These are phyloP conservation scores for Ascosphaera apis DNA, from an alignment of 2,329 filamentous ascomycete genomes.

Conservation along the genomic window DNA sequence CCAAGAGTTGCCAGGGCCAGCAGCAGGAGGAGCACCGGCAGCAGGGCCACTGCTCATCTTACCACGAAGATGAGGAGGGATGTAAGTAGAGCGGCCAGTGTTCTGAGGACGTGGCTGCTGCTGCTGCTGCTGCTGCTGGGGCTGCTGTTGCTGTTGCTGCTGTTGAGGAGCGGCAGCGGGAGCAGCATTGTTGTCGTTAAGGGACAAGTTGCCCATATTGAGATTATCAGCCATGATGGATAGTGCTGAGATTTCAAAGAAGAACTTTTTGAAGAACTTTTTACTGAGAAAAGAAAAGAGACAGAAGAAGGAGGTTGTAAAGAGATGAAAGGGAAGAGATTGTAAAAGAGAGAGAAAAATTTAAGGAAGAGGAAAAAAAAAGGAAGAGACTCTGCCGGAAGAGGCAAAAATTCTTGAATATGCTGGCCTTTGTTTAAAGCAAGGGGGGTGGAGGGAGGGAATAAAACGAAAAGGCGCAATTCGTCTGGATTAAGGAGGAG, in stretches of 20 bases:
- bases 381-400: slow-evolving; percentile 9
- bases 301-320: slow-evolving; percentile 2
- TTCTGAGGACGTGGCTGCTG: neutral
- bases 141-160: neutral
- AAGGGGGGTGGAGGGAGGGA: slow-evolving; percentile 4
- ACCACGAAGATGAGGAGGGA: slow-evolving; percentile 6
- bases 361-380: slow-evolving; percentile 10
- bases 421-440: slow-evolving; percentile 1
- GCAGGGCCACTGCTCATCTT: slow-evolving; percentile 9
- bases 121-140: no score
- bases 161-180: slow-evolving; percentile 3
- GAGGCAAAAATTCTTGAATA: slow-evolving; percentile 2
- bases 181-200: slow-evolving; percentile 3
- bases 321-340: slow-evolving; percentile 8
- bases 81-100: slow-evolving; percentile 1
- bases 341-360: slow-evolving; percentile 5
- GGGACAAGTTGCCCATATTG: no score
- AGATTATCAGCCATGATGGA: neutral
- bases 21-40: slow-evolving; percentile 14
- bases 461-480: slow-evolving; percentile 6
- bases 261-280: neutral
- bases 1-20: slow-evolving; percentile 29
- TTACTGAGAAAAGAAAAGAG: neutral
- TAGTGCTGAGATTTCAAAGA: neutral
- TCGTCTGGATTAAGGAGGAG: no score